Evolutionary conservation across 1,284 basidiomycete species (phyloP).

Genomic region (Marasmius tenuissimus): DNA sequence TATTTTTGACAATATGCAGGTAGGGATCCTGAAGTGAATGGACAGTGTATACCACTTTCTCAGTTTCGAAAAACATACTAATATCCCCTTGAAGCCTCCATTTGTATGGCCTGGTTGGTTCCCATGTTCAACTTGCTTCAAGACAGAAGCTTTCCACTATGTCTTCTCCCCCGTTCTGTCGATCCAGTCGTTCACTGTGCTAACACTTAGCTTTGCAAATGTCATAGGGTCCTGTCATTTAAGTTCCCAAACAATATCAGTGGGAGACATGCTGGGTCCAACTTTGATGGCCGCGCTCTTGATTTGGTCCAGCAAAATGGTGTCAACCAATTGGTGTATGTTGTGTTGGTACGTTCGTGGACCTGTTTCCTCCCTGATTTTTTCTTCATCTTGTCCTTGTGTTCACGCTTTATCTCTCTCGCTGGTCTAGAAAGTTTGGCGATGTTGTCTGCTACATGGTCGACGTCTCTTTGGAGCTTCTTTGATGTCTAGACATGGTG

Average conservation of each 20-base stretch:
- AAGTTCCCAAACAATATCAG: constrained; percentile 14
- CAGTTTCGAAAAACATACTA: constrained; percentile 10
- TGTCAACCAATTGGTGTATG: constrained; percentile 23
- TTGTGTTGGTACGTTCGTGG: constrained; percentile 5
- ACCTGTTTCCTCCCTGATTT: constrained; percentile 16
- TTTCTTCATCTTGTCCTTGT: constrained; percentile 11
- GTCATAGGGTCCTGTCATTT: constrained; percentile 11
- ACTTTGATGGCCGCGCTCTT: constrained; percentile 10
- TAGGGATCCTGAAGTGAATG: constrained; percentile 6
- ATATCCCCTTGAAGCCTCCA: constrained; percentile 17
- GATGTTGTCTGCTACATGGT: not conserved
- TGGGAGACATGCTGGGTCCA: constrained; percentile 14
- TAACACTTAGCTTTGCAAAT: constrained; percentile 17
- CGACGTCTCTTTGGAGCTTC: not conserved
- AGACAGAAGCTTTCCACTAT: constrained; percentile 14
- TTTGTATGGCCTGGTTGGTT: constrained; percentile 19
- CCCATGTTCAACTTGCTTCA: constrained; percentile 14
- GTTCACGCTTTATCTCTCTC: not conserved
- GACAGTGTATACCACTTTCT: too few relatives aligned
- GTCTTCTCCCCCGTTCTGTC: constrained; percentile 12
- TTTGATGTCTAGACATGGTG: not conserved
- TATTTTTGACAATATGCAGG: constrained; percentile 20
- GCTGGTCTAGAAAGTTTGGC: not conserved
- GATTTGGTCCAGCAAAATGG: constrained; percentile 24
- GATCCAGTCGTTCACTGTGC: constrained; percentile 24